Conservation (phyloP, 345 rosid species). For the Acer campestre region DNA sequence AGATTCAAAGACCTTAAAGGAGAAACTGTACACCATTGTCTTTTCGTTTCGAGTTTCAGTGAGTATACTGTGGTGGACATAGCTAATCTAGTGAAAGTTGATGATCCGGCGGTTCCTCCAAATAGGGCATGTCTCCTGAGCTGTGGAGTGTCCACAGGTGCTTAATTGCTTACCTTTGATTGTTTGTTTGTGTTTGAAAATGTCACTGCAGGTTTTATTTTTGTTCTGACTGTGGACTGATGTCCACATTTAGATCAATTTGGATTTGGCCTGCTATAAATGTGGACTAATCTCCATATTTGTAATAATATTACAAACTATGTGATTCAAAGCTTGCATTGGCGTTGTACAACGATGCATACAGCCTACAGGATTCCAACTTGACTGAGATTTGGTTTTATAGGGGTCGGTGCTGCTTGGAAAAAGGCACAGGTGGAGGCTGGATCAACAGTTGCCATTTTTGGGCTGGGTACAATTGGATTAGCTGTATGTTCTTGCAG, state of each 20-base stretch:
- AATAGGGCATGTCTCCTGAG: conserved; percentile 83
- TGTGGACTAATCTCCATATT: no score
- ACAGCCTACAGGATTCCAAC: neutral
- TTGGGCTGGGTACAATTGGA: conserved; percentile 89
- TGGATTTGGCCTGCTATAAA: no score
- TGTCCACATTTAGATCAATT: neutral
- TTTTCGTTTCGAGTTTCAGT: conserved; percentile 71
- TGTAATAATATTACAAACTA: neutral
- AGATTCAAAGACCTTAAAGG: conserved; percentile 82
- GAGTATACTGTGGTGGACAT: conserved; percentile 79
- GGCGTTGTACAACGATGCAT: neutral
- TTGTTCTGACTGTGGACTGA: neutral
- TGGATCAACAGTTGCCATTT: conserved; percentile 83
- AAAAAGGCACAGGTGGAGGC: conserved; percentile 75
- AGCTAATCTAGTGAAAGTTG: conserved; percentile 67
- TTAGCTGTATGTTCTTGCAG: conserved; percentile 59
- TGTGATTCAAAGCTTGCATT: neutral
- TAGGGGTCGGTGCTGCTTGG: conserved; percentile 92
- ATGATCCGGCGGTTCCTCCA: conserved; percentile 69
- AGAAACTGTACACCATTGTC: conserved; percentile 62
- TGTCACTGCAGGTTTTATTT: neutral
- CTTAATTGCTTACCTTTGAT: neutral
- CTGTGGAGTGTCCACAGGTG: conserved; percentile 92
- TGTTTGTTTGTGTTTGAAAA: neutral
- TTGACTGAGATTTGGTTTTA: conserved; percentile 7